Evolutionary conservation across 2,329 filamentous ascomycete species (phyloP), one percentile per base, ranked within the genome.

Genomic region (Diaporthe ampelina): DNA sequence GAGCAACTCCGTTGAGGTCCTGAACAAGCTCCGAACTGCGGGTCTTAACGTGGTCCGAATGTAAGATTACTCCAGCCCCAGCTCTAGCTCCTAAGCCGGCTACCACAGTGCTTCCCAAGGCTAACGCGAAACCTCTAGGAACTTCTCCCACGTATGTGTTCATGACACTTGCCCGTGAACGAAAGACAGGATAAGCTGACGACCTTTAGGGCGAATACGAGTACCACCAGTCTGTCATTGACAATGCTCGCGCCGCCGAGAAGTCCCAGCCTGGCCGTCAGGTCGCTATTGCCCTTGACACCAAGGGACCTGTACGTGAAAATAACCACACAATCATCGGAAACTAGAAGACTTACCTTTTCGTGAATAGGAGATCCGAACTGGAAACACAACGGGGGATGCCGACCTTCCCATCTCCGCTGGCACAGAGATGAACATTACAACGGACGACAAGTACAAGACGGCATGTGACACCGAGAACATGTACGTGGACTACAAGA

Each of bases 401-500:
- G 88, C 85, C 80, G 94, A 96, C 82, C 91, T 94, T 77, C 94
- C 95, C 78, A 95, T 99, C 85, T 86, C 91, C 79, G 94, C 92
- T 70, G 96, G 96, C 80, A 91, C 92, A 78, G 89, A 97, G 86
- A 86, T 99, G 85, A 98, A 97, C 91, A 94, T 99, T 86, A 98
- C 97, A 82, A 99, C 97, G 75, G 95, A 99, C 83, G 95, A 98
- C 67, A 88, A 95, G 83, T 98, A 98, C 85, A 94, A 93, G 80
- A 94, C 93, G 73, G 86, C 91, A 74, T 95, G 93, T 82, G 94
- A 97, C 85, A 93, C 94, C 80, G 91, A 95, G 87, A 97, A 98
- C 90, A 97, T 99, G 97, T 98, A 95, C 82, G 94, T 98, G 82
- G 96, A 98, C 89, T 98, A 99, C 91, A 97, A 97, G 92, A 99